Base-by-base conservation (phyloP, 805 yeast genomes). In the Barnettozyma californica region DNA sequence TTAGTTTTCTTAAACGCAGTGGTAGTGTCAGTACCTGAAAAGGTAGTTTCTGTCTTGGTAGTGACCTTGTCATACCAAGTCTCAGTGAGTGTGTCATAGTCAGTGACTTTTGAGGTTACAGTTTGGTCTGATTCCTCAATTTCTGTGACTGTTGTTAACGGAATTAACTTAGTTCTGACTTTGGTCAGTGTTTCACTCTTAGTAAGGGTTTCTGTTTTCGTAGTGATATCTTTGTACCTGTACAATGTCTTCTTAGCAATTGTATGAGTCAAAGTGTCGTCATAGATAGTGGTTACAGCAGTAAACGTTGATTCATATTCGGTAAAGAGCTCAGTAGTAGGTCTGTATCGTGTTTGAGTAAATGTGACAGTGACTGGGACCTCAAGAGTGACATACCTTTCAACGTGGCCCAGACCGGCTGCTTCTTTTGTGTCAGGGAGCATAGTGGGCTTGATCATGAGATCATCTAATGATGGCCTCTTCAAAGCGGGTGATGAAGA, bases 71-170 rank as follows among this genome's bases (percentile, higher is more conserved):
- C 55, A 23, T 33, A 47, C 45, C 48, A 41, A 6, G 56, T 51
- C 10, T 55, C 55, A 27, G 56, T 53, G 5, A 48, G 52, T 19
- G 62, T 54, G n/a, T 54, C 59, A 25, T 53, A 53, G 5, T 57
- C 55, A 0, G 55, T 57, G 5, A 47, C 58, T 5, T 58, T 46
- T 9, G 56, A 62, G 0, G 67, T 63, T 1, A 59, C 51, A 5
- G 68, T 66, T 20, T 53, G 45, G 38, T 58, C 57, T 10, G 63
- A 60, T 31, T 63, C 61, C 31, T 62, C 64, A 25, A 48, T 45
- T 43, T 61, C 65, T 4, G 66, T 59, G n/a, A 52, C 48, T 1
- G 64, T 62, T 21, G 50, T 53, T 9, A 50, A 42, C 5, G 62
- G 58, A 20, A 57, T 42, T 21, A 50, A 16, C 47, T 45, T 43